Evolutionary conservation across 2,329 filamentous ascomycete genomes (phyloP).

Genomic region (Sporothrix variecibatus): DNA sequence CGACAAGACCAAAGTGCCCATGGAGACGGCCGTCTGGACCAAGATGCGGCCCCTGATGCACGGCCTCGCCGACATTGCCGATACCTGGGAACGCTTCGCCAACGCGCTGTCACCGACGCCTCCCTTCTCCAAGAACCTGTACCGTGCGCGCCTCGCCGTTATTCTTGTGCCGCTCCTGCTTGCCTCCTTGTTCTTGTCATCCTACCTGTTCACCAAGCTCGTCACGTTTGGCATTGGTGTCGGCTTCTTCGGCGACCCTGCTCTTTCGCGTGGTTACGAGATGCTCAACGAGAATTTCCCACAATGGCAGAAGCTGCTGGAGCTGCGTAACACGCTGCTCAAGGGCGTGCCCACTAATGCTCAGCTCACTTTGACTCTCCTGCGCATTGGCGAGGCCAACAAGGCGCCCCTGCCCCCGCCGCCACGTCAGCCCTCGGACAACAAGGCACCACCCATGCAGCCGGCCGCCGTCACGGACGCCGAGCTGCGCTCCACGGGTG

Average conservation of each 20-base stretch:
- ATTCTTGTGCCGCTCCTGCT: background rate
- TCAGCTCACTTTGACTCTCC: conserved; percentile 76
- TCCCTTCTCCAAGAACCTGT: conserved; percentile 58
- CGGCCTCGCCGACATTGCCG: conserved; percentile 47
- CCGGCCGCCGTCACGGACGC: conserved; percentile 45
- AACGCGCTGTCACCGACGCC: conserved; percentile 54
- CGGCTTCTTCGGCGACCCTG: background rate
- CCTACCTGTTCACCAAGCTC: background rate
- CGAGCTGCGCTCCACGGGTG: conserved; percentile 53
- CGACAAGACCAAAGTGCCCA: conserved; percentile 77
- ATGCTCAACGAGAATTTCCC: conserved; percentile 63
- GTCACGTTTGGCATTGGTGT: background rate
- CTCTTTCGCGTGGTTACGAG: conserved; percentile 38
- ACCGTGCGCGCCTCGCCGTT: conserved; percentile 52
- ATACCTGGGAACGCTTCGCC: conserved; percentile 53
- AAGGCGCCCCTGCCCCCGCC: conserved; percentile 65
- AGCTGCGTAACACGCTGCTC: conserved; percentile 68
- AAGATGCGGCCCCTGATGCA: conserved; percentile 74
- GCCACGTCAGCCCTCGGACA: conserved; percentile 48
- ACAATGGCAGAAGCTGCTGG: conserved; percentile 73
- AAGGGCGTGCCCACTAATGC: conserved; percentile 85
- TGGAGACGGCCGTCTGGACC: conserved; percentile 75
- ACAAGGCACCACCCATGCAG: conserved; percentile 40
- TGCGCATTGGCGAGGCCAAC: conserved; percentile 80
- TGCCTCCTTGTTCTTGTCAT: background rate